Evolutionary conservation across 2,329 filamentous ascomycete genomes (phyloP), one percentile per base, ranked within the genome.

Genomic region (Aspergillus ochraceoroseus): DNA sequence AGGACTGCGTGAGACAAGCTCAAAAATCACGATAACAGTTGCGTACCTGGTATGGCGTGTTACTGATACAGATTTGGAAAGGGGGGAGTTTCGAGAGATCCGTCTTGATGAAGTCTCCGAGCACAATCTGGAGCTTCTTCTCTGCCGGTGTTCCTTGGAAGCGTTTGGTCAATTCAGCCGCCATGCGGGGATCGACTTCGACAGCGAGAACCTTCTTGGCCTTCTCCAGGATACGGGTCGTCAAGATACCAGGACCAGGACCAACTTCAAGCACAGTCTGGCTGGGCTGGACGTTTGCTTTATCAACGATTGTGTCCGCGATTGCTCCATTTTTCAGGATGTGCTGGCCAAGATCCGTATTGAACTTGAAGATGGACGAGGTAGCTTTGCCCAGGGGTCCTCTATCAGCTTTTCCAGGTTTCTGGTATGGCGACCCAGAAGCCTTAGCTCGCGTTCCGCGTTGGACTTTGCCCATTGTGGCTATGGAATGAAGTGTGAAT

Each of bases 341-440:
- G 65, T 96, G 87, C 61, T 85, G 81, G 55, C 90, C 88, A 52
- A 92, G 79, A 64, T 90, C 79, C 55, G 85, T 92, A 73, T 94
- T 95, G 80, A 95, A 94, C 65, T 94, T 94, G 79, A 96, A 96
- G 66, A 95, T 87, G 56, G 86, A 89, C 70, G 94, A 88, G 28
- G 72, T 71, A 4, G 71, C 68, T 26, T 67, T 64, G 14, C 12
- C 38, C 12, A 12, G 27, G 9, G 28, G 13, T 14, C 36, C 28
- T 8, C 14, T 15, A 7, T 14, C 31, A 25, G 14, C 31, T 12
- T 33, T 43, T 3, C 14, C 22, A 11, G 35, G 41, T 11, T 32
- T 38, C 15, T 34, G 70, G 58, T 62, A 78, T 77, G 37, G 66
- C 59, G 57, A 58, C 15, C 60, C 54, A 6, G 62, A 60, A 40